A percentile compares a stretch with the other conserved stretches of the same genome.
These are phyloP conservation scores for Caryopteris hybrid DNA, from an alignment of 305 asterid species.

Conservation along the genomic window DNA sequence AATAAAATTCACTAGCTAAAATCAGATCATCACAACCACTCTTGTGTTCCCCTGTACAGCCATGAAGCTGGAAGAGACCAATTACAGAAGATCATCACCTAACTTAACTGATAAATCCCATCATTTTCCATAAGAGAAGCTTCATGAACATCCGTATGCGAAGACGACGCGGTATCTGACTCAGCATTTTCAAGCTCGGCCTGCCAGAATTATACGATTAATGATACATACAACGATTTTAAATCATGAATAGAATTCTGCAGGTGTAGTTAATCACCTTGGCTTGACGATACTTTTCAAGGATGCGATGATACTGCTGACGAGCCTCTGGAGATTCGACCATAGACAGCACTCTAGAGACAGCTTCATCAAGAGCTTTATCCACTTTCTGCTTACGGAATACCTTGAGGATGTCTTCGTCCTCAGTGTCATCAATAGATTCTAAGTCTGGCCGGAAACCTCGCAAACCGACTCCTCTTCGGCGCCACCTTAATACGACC, in stretches of 20 bases:
- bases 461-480: constrained; percentile 80
- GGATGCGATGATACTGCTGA: constrained; percentile 79
- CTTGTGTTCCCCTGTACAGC: neutral
- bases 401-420: constrained; percentile 77
- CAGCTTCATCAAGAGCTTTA: constrained; percentile 76
- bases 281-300: constrained; percentile 72
- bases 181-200: constrained; percentile 51
- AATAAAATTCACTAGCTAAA: neutral
- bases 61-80: neutral
- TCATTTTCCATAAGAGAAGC: constrained; percentile 35
- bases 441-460: constrained; percentile 67
- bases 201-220: constrained; percentile 36
- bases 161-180: constrained; percentile 30
- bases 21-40: neutral
- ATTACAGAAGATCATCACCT: constrained; percentile 16
- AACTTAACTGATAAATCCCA: constrained; percentile 27
- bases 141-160: constrained; percentile 7
- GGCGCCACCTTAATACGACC: constrained; percentile 84
- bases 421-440: constrained; percentile 51
- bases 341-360: constrained; percentile 88
- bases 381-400: constrained; percentile 88
- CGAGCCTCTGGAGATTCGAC: constrained; percentile 83
- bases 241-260: too few species aligned
- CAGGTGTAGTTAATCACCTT: constrained; percentile 44
- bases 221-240: too few species aligned